Evolutionary conservation across 2,329 filamentous ascomycete genomes (phyloP).

Genomic region (Orbilia blumenaviensis): DNA sequence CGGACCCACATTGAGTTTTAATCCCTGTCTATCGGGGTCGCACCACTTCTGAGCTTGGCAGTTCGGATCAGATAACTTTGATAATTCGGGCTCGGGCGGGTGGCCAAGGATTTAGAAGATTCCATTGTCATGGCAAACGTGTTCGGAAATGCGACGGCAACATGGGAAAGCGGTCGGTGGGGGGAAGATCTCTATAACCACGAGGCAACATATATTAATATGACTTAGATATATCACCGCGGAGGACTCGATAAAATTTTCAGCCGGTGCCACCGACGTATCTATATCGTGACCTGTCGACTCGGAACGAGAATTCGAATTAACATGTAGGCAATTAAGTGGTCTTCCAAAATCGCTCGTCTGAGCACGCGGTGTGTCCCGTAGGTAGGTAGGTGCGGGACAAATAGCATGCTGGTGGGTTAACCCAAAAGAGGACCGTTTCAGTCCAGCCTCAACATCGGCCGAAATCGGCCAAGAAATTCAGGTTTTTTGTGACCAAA

Average conservation of each 20-base stretch:
- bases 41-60: constrained; percentile 50
- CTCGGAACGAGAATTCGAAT: no score
- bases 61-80: constrained; percentile 54
- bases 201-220: no score
- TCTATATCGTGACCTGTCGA: no score
- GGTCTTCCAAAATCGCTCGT: neutral
- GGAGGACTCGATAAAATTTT: no score
- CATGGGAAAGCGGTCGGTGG: no score
- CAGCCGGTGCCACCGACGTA: no score
- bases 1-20: constrained; percentile 36
- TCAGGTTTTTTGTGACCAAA: constrained; percentile 6
- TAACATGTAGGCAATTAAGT: no score
- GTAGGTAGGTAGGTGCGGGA: constrained; percentile 9
- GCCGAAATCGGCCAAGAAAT: constrained; percentile 45
- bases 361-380: constrained; percentile 6
- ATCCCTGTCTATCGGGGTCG: constrained; percentile 37
- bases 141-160: no score
- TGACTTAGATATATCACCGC: no score
- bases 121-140: neutral
- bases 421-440: constrained; percentile 7
- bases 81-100: constrained; percentile 16
- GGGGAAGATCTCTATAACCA: no score
- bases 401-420: neutral
- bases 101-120: constrained; percentile 4
- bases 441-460: neutral